These are phyloP conservation scores for Hibiscus trionum DNA, from an alignment of 345 rosid species.

Conservation along the genomic window DNA sequence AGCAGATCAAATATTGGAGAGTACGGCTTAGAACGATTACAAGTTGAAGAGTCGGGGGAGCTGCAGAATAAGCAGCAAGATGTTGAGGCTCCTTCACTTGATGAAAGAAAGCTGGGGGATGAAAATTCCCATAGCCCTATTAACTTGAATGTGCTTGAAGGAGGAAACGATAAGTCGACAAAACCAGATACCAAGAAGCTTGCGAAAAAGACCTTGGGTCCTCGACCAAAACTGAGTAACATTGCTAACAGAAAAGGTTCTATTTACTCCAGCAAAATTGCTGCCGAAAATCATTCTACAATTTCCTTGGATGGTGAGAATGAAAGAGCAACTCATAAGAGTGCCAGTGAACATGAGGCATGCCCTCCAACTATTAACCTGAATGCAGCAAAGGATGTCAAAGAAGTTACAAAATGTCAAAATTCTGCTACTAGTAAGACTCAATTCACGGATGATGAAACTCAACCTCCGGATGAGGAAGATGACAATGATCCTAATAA, in stretches of 20 bases:
- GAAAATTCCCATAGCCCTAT: conserved; percentile 20
- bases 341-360: conserved; percentile 22
- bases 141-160: conserved; percentile 18
- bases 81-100: conserved; percentile 20
- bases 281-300: conserved; percentile 23
- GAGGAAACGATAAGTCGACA: conserved; percentile 21
- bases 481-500: conserved; percentile 22
- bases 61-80: conserved; percentile 16
- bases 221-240: conserved; percentile 37
- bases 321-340: conserved; percentile 17
- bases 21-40: not conserved
- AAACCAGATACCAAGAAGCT: conserved; percentile 31
- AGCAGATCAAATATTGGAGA: conserved; percentile 11
- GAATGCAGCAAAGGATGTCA: conserved; percentile 22
- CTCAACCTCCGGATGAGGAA: conserved; percentile 37
- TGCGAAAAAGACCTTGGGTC: conserved; percentile 51
- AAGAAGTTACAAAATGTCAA: conserved; percentile 12
- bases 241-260: conserved; percentile 48
- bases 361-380: conserved; percentile 21
- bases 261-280: conserved; percentile 36
- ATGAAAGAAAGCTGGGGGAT: conserved; percentile 17
- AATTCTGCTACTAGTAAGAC: conserved; percentile 12
- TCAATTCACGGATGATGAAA: conserved; percentile 24
- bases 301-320: conserved; percentile 18
- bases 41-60: conserved; percentile 10